Evolutionary conservation across 495 filamentous ascomycete genomes (phyloP).

Genomic region (Xylaria longipes): DNA sequence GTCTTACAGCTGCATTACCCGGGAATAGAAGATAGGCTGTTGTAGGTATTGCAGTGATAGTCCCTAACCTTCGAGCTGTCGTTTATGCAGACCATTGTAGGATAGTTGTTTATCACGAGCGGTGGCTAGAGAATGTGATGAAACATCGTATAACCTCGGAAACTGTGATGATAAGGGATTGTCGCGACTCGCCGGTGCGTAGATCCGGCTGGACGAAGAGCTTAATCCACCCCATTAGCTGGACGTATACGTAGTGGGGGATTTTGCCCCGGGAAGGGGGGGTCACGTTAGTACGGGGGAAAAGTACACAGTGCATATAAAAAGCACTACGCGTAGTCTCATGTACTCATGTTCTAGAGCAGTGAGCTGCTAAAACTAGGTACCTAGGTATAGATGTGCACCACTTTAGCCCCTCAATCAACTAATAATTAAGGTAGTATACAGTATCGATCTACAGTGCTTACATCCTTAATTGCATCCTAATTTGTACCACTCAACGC

Average conservation of each 20-base stretch:
- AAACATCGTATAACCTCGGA: background rate
- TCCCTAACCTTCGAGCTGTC: background rate
- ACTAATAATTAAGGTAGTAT: background rate
- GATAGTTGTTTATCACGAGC: conserved; percentile 1
- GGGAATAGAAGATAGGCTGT: background rate
- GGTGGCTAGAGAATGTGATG: conserved; percentile 2
- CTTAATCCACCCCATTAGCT: background rate
- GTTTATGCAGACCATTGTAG: background rate
- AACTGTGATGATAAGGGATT: background rate
- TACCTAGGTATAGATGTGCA: too few relatives aligned
- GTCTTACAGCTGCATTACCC: background rate
- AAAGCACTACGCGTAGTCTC: background rate
- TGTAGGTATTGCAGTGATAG: background rate
- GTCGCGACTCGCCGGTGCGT: background rate
- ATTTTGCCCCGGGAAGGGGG: background rate
- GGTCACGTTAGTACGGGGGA: background rate
- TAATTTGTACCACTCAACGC: conserved; percentile 11
- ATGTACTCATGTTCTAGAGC: conserved; percentile 1
- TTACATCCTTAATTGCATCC: background rate
- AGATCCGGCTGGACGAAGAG: background rate
- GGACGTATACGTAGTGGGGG: background rate
- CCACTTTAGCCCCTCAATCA: too few relatives aligned
- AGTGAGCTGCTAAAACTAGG: background rate
- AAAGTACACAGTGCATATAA: background rate
- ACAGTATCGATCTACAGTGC: background rate